Conservation (phyloP, 768 basidiomycete genomes). For the Kwoniella heveanensis region DNA sequence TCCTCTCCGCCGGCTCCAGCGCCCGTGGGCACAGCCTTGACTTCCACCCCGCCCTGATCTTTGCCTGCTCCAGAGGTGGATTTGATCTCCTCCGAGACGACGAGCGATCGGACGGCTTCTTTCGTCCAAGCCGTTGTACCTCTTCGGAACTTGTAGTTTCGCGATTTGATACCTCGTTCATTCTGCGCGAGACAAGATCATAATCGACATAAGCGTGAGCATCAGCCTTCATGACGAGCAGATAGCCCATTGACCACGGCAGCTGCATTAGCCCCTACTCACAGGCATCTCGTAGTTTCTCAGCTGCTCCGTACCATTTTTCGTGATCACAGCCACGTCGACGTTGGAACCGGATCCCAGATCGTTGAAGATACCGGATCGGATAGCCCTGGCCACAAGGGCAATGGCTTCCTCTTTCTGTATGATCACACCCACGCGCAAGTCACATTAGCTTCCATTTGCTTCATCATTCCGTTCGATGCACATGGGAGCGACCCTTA, state of each 20-base stretch:
- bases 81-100: conserved; percentile 71
- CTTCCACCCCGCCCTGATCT: conserved; percentile 36
- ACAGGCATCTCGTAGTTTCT: conserved; percentile 87
- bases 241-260: not conserved
- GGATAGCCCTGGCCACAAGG: conserved; percentile 82
- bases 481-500: no score
- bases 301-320: conserved; percentile 82
- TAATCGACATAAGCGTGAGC: not conserved
- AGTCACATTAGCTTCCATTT: no score
- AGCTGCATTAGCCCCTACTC: conserved; percentile 27
- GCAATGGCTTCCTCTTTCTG: conserved; percentile 79
- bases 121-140: conserved; percentile 89
- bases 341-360: conserved; percentile 98
- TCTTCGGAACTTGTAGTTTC: conserved; percentile 65
- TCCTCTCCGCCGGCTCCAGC: conserved; percentile 43
- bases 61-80: conserved; percentile 46
- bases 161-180: conserved; percentile 54
- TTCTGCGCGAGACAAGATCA: conserved; percentile 35
- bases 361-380: conserved; percentile 98
- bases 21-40: conserved; percentile 30
- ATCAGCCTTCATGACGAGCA: not conserved
- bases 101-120: conserved; percentile 70
- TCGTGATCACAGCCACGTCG: conserved; percentile 93
- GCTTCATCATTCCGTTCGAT: no score
- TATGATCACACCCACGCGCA: not conserved